These are phyloP conservation scores for Xylaria sp. DNA, from an alignment of 2,329 filamentous ascomycete species.

Conservation along the genomic window DNA sequence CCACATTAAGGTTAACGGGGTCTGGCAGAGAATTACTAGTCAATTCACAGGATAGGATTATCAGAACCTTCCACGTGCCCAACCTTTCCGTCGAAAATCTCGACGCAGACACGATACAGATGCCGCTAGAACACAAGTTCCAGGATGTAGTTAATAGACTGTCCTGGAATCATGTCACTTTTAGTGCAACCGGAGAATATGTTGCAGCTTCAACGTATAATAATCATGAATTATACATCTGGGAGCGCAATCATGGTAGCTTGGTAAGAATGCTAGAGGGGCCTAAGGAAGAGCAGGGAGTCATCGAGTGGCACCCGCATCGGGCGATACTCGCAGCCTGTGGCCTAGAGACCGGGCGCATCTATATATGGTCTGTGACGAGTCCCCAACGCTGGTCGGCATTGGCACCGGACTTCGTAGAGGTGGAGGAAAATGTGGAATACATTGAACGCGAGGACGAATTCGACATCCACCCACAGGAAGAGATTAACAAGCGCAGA, in stretches of 20 bases:
- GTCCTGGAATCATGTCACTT: conserved; percentile 97
- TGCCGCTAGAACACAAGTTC: conserved; percentile 97
- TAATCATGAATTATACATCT: conserved; percentile 98
- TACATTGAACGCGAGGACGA: conserved; percentile 97
- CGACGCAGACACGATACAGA: conserved; percentile 84
- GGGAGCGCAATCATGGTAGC: conserved; percentile 93
- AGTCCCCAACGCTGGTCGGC: conserved; percentile 98
- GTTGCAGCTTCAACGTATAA: conserved; percentile 97
- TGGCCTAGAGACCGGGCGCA: conserved; percentile 88
- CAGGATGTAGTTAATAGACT: conserved; percentile 96
- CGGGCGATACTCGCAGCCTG: conserved; percentile 89
- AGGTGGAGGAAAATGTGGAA: conserved; percentile 98
- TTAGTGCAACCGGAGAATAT: conserved; percentile 93
- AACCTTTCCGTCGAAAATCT: conserved; percentile 75
- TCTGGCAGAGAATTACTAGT: conserved; percentile 90
- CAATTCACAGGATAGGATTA: conserved; percentile 94
- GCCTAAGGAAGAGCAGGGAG: conserved; percentile 93
- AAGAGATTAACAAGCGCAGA: conserved; percentile 90
- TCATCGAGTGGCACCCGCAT: conserved; percentile 96
- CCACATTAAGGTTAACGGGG: conserved; percentile 82
- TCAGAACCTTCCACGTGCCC: conserved; percentile 90
- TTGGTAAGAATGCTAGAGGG: conserved; percentile 97
- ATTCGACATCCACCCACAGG: conserved; percentile 95
- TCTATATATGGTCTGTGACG: conserved; percentile 96
- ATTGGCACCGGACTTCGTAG: conserved; percentile 93